Evolutionary conservation across 768 basidiomycete genomes (phyloP).

Genomic region (Porpolomopsis calyptriformis): DNA sequence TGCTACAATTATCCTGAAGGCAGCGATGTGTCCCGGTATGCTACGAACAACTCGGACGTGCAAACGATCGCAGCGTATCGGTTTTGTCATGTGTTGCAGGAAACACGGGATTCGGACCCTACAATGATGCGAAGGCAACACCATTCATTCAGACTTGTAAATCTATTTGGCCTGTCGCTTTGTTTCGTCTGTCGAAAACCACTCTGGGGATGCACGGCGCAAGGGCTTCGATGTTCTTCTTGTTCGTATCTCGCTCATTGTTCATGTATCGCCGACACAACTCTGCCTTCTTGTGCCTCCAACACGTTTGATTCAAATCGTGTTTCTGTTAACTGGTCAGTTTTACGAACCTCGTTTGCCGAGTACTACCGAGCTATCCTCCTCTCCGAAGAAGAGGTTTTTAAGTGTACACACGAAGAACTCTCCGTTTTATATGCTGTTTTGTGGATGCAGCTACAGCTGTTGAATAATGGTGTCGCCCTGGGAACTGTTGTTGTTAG

Average conservation of each 20-base stretch:
- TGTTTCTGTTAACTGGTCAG: conserved; percentile 40
- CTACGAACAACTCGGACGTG: conserved; percentile 32
- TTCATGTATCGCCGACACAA: conserved; percentile 30
- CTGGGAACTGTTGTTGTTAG: conserved; percentile 54
- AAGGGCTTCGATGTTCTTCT: conserved; percentile 51
- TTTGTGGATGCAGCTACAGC: conserved; percentile 59
- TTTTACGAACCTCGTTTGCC: conserved; percentile 48
- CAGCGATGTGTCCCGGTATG: conserved; percentile 46
- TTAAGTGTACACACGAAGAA: conserved; percentile 53
- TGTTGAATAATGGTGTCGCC: conserved; percentile 55
- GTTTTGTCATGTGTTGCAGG: conserved; percentile 40
- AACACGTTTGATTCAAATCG: conserved; percentile 30
- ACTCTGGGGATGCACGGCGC: conserved; percentile 59
- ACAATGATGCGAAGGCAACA: conserved; percentile 19
- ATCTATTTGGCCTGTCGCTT: conserved; percentile 63
- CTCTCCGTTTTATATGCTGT: conserved; percentile 46
- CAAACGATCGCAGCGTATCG: conserved; percentile 54
- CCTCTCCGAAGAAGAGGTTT: conserved; percentile 35
- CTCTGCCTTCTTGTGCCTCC: conserved; percentile 30
- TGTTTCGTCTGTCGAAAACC: conserved; percentile 60
- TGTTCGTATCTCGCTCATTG: conserved; percentile 57
- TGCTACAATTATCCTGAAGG: conserved; percentile 70
- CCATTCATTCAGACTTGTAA: conserved; percentile 49
- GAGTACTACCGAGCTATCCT: conserved; percentile 39
- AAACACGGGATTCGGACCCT: conserved; percentile 17